A percentile compares a stretch with the other conserved stretches of the same genome.
These are phyloP conservation scores for Chalciporus sphaerocephalus DNA, from an alignment of 768 basidiomycete species.

Conservation along the genomic window DNA sequence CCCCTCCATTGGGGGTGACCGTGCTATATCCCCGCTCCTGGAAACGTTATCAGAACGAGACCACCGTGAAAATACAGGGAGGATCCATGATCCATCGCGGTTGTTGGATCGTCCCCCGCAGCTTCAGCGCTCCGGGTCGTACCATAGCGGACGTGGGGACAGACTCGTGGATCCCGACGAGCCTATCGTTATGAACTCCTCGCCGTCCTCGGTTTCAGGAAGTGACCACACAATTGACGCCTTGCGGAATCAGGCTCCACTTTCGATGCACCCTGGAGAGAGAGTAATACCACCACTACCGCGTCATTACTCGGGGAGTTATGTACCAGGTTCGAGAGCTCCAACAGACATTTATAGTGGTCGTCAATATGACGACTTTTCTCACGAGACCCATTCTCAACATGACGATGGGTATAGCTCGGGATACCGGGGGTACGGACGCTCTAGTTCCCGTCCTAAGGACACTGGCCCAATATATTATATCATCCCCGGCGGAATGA, in stretches of 20 bases:
- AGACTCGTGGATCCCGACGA: slow-evolving; percentile 11
- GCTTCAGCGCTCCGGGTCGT: slow-evolving; percentile 17
- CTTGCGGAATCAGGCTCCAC: slow-evolving; percentile 21
- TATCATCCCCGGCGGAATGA: slow-evolving; percentile 60
- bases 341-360: slow-evolving; percentile 31
- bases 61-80: slow-evolving; percentile 14
- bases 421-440: slow-evolving; percentile 10
- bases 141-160: slow-evolving; percentile 18
- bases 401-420: slow-evolving; percentile 3
- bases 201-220: slow-evolving; percentile 18
- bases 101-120: slow-evolving; percentile 23
- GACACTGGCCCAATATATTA: slow-evolving; percentile 44
- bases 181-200: slow-evolving; percentile 21
- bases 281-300: slow-evolving; percentile 31
- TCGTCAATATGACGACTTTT: slow-evolving; percentile 13
- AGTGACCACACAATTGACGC: slow-evolving; percentile 33
- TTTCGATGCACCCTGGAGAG: slow-evolving; percentile 18
- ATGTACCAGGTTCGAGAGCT: slow-evolving; percentile 16
- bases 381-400: slow-evolving; percentile 23
- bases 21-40: slow-evolving; percentile 14
- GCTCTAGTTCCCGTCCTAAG: slow-evolving; percentile 14
- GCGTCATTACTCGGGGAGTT: slow-evolving; percentile 17
- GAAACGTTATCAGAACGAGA: slow-evolving; percentile 25
- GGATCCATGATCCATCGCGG: slow-evolving; percentile 20
- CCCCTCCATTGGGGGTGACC: slow-evolving; percentile 21